Evolutionary conservation across 768 basidiomycete genomes (phyloP), one percentile per base, ranked within the genome.

Genomic region (Pisolithus albus): DNA sequence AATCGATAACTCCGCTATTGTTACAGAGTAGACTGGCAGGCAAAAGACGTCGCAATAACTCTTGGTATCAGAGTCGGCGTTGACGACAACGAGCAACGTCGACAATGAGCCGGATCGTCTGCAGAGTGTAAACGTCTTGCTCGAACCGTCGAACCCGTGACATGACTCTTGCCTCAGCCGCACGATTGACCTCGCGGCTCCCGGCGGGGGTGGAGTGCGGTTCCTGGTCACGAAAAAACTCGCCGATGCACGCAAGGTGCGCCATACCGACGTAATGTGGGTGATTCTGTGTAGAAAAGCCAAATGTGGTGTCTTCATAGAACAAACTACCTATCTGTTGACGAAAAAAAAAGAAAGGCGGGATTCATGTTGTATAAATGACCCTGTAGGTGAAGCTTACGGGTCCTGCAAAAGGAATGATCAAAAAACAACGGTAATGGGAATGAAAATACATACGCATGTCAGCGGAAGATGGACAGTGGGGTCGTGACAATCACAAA

Each of bases 21-120:
- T 86, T 38, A 88, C 91, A 1, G 84, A 87, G 72, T 98, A 99
- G 66, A 97, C 95, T 0, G 95, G 94, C n/a, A 99, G 77, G 86
- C 98, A 98, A 75, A 86, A 89, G 55, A 98, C 78, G 43, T 83
- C 82, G 56, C 97, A 83, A 58, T 88, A 83, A 53, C 89, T 85
- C 59, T 83, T 86, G 28, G 92, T 88, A 49, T 96, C 93, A 1
- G 87, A 83, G 67, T 98, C 96, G 15, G 72, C 77, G 46, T 71
- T 77, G 63, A 82, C 64, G 49, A 82, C 69, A 4, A 48, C 77
- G 82, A 19, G 88, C 86, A 55, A 92, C 92, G 57, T 92, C 91
- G 60, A 92, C 87, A 70, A 98, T 94, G 48, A 99, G 83, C 48
- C 88, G 87, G 59, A 98, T 97, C 9, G 89, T 89, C 81, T 87